Base-by-base conservation (phyloP, 2,329 filamentous ascomycete genomes). In the Albifimbria verrucaria region DNA sequence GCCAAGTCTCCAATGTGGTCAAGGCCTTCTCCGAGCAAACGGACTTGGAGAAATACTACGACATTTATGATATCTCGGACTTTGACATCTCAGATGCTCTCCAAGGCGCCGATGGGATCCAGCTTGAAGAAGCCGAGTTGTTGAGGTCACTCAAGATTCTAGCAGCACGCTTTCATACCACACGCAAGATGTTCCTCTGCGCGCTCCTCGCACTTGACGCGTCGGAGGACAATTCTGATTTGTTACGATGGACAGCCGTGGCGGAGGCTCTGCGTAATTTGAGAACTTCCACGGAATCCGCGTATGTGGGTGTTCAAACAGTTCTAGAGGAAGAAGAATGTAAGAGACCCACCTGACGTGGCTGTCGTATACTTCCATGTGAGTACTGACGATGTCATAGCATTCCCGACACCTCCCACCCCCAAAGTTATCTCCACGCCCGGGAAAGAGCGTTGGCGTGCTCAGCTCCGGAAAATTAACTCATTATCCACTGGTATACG, bases 1-100 rank as follows among this genome's bases (percentile, higher is more conserved):
- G 86, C 50, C 83, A 89, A 59, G 85, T 88, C 12, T 88, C 86
- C 57, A 77, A 79, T 41, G 78, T 78, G 3, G 76, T 97, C 20
- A 87, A 87, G 65, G 82, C 81, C 1, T 84, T 96, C 52, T 85
- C 92, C 2, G 86, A 92, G 66, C 83, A 89, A 63, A 82, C 88
- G 48, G 90, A 96, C 64, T 74, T 99, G 43, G 91, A 96, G 62
- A 94, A 92, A 71, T 96, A 96, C 67, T 89, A 94, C 63, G 93
- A 97, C 65, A 88, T 93, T 55, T 92, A 93, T 66, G 89, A 92
- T 59, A 84, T 93, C 55, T 89, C 83, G 56, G 81, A 87, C 53
- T 81, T 86, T 52, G 89, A 92, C 66, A 82, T 90, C 32, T 79
- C 82, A 20, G 87, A 90, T 61, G 83, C 87, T n/a, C 79, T 86